phyloP scores from a whole-genome alignment of 352 stramenopile genomes.

The Peronospora belbahrii region DNA sequence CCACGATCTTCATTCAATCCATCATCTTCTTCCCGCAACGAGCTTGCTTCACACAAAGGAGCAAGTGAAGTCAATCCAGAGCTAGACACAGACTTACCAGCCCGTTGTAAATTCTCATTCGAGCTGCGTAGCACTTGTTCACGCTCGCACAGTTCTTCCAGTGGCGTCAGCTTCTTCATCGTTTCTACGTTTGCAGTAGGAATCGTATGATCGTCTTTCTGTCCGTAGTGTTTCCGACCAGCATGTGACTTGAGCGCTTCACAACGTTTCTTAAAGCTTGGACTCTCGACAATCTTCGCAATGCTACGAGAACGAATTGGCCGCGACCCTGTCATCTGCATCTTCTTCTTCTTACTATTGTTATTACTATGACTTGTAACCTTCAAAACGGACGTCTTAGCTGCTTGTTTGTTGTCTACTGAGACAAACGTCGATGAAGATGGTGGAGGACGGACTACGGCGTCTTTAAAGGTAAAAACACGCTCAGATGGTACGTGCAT shows the following conservation, averaged over 20 bases:
- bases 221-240: conserved; percentile 12
- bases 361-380: too few relatives aligned
- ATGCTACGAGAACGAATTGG: conserved; percentile 30
- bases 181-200: not conserved
- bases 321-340: not conserved
- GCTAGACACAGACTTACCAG: not conserved
- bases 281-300: conserved; percentile 30
- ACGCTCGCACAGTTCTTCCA: conserved; percentile 28
- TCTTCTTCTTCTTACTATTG: not conserved
- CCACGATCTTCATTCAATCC: not conserved
- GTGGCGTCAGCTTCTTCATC: conserved; percentile 17
- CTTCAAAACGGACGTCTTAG: too few relatives aligned
- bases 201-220: conserved; percentile 7
- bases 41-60: conserved; percentile 1
- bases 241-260: conserved; percentile 27
- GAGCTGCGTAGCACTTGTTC: conserved; percentile 17
- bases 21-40: conserved; percentile 13
- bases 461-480: not conserved
- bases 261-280: conserved; percentile 38
- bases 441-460: not conserved
- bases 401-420: too few relatives aligned
- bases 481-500: not conserved
- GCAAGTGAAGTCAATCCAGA: not conserved
- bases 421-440: not conserved
- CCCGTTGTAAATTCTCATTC: conserved; percentile 6